Percentiles rank a stretch among this genome's conserved stretches.
Conservation (phyloP, 2,329 filamentous ascomycete species). For the Botrytis squamosa region DNA sequence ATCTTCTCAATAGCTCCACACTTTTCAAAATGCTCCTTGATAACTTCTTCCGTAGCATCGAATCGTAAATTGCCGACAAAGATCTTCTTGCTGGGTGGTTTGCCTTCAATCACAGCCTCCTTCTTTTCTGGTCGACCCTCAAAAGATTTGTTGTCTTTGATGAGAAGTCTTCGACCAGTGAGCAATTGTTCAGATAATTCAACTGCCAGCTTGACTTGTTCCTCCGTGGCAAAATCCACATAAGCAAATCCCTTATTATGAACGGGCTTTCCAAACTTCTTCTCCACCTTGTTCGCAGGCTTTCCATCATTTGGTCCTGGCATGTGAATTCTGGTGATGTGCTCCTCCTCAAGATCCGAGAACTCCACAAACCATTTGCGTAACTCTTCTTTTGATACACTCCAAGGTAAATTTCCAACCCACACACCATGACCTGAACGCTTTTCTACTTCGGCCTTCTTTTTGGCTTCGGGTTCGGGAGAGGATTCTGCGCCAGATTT, state of each 20-base stretch:
- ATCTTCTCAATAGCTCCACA: conserved; percentile 81
- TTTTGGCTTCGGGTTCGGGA: conserved; percentile 43
- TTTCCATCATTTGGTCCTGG: conserved; percentile 49
- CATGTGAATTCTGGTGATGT: conserved; percentile 72
- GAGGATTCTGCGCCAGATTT: conserved; percentile 44
- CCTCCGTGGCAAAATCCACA: conserved; percentile 75
- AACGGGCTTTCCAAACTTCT: conserved; percentile 35
- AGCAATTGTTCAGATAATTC: conserved; percentile 82
- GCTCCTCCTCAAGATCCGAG: conserved; percentile 63
- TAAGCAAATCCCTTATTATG: conserved; percentile 93
- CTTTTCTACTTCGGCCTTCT: conserved; percentile 47
- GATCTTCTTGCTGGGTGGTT: conserved; percentile 73
- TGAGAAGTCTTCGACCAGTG: conserved; percentile 75
- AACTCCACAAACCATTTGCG: conserved; percentile 76
- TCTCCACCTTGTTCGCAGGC: conserved; percentile 37
- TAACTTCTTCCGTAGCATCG: conserved; percentile 74
- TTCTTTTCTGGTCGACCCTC: conserved; percentile 79
- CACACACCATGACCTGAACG: conserved; percentile 85
- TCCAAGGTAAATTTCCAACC: conserved; percentile 95
- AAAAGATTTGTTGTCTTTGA: conserved; percentile 89
- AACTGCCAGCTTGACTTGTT: conserved; percentile 70
- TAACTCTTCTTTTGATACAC: conserved; percentile 69
- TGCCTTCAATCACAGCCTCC: conserved; percentile 43
- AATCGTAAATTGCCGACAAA: conserved; percentile 92
- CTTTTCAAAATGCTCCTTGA: conserved; percentile 77